A percentile compares a stretch with the other conserved stretches of the same genome.
Evolutionary conservation across 73 alveolate species (phyloP).

Genomic region (Paramecium biaurelia): DNA sequence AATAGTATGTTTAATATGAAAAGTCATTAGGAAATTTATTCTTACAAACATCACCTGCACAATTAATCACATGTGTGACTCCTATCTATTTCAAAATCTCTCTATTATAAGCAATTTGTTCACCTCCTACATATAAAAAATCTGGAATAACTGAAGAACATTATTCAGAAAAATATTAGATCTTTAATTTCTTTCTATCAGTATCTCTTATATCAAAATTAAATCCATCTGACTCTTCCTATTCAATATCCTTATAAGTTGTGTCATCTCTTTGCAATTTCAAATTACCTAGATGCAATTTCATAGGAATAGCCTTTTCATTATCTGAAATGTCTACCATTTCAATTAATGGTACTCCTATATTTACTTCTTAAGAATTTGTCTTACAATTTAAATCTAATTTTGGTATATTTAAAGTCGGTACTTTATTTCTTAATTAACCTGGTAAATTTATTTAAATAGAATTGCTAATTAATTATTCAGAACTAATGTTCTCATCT

Average conservation of each 20-base stretch:
- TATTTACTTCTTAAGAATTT: neutral
- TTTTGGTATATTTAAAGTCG: constrained; percentile 10
- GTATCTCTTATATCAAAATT: constrained; percentile 44
- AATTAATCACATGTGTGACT: constrained; percentile 83
- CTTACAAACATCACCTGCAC: constrained; percentile 90
- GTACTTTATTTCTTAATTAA: neutral
- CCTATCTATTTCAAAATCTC: constrained; percentile 68
- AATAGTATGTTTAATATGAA: constrained; percentile 70
- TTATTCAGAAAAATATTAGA: constrained; percentile 52
- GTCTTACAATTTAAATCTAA: constrained; percentile 1
- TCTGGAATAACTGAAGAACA: constrained; percentile 76
- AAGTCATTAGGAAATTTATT: constrained; percentile 75
- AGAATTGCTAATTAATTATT: neutral
- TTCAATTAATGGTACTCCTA: constrained; percentile 16
- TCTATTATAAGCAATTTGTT: constrained; percentile 74
- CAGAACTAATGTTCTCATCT: neutral
- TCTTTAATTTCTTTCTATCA: constrained; percentile 26
- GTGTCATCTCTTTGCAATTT: constrained; percentile 1
- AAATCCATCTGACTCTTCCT: constrained; percentile 26
- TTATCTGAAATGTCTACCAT: neutral
- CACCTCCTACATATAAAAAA: constrained; percentile 82
- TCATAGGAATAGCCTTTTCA: neutral
- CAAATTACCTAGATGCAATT: neutral
- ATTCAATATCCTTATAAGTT: constrained; percentile 23
- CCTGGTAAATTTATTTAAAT: neutral